phyloP scores from a whole-genome alignment of 2,329 filamentous ascomycete genomes.

The Talaromyces sp. region DNA sequence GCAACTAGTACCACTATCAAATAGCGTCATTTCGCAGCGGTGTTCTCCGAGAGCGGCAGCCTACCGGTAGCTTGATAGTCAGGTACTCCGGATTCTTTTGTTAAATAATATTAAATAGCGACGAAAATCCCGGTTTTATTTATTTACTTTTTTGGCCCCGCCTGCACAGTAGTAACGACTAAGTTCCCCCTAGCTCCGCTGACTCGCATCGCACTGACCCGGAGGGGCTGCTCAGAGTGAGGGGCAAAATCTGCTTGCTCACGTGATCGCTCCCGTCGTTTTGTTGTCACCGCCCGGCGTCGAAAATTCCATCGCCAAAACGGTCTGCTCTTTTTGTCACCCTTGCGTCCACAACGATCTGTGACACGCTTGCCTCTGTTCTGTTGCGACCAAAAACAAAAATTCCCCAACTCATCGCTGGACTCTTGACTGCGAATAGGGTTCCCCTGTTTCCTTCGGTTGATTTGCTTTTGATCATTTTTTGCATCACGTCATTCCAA shows the following conservation, averaged over 20 bases:
- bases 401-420: neutral
- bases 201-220: neutral
- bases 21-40: neutral
- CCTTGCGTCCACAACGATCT: conserved; percentile 21
- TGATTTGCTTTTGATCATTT: conserved; percentile 12
- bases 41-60: neutral
- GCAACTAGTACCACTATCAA: neutral
- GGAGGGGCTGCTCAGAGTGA: conserved; percentile 2
- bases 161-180: neutral
- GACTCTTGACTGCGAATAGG: neutral
- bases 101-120: neutral
- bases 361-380: conserved; percentile 13
- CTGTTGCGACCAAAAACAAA: conserved; percentile 7
- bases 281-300: conserved; percentile 18
- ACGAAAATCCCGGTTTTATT: neutral
- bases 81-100: neutral
- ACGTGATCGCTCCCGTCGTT: conserved; percentile 15
- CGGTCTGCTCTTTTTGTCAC: conserved; percentile 20
- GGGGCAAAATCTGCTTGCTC: conserved; percentile 13
- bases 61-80: neutral
- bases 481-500: conserved; percentile 20
- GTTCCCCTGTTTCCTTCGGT: conserved; percentile 13
- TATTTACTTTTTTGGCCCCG: neutral
- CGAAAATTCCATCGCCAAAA: conserved; percentile 31
- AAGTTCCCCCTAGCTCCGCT: neutral